phyloP scores from a whole-genome alignment of 225 moss, liverwort and hornwort species.

The Straminergon stramineum region DNA sequence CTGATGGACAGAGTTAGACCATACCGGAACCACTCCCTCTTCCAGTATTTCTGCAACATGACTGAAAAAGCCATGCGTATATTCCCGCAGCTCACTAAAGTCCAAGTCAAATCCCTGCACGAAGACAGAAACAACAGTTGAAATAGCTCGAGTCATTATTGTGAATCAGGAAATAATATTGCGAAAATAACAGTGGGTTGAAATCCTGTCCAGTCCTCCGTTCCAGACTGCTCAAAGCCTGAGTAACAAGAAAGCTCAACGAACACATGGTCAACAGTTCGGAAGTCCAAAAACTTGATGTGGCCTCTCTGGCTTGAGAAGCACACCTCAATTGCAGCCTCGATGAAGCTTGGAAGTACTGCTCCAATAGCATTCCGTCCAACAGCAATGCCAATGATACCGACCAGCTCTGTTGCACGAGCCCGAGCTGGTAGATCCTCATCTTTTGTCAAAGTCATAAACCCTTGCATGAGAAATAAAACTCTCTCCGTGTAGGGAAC shows the following conservation, averaged over 20 bases:
- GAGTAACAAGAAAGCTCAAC: not conserved
- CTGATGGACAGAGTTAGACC: not conserved
- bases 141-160: not conserved
- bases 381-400: conserved; percentile 85
- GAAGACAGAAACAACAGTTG: not conserved
- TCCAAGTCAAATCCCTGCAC: conserved; percentile 81
- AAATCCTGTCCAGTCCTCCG: not conserved
- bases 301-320: not conserved
- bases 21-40: conserved; percentile 70
- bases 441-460: conserved; percentile 85
- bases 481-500: conserved; percentile 84
- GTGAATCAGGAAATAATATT: not conserved
- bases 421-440: conserved; percentile 83
- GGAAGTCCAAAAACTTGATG: not conserved
- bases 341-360: conserved; percentile 86
- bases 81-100: conserved; percentile 93
- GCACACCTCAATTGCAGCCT: conserved; percentile 81
- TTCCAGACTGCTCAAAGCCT: not conserved
- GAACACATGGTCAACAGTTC: not conserved
- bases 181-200: not conserved
- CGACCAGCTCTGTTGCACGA: conserved; percentile 93
- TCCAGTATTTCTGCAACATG: conserved; percentile 93
- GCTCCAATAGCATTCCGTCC: conserved; percentile 72
- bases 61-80: conserved; percentile 96
- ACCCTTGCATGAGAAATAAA: conserved; percentile 75